Conservation (phyloP, 2,329 filamentous ascomycete species). For the Raffaelea albimanens region DNA sequence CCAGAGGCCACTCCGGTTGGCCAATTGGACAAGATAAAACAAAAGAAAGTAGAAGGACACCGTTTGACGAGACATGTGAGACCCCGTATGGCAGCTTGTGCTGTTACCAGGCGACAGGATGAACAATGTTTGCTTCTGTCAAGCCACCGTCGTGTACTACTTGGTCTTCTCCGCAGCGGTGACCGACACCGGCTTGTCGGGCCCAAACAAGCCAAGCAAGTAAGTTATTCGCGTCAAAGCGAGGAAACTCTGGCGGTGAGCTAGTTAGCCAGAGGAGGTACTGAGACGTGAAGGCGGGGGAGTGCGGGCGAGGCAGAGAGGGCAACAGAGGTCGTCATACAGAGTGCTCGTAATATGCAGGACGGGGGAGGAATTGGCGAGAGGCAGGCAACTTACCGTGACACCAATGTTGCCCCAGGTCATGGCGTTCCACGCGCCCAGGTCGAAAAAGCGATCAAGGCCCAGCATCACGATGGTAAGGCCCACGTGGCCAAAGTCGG, state of each 20-base stretch:
- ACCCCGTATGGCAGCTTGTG: too few relatives aligned
- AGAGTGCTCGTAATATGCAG: background rate
- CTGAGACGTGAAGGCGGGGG: background rate
- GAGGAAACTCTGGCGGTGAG: slow-evolving; percentile 35
- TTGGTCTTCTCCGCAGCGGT: slow-evolving; percentile 12
- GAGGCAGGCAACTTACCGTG: slow-evolving; percentile 36
- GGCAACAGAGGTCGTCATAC: background rate
- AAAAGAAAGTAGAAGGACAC: too few relatives aligned
- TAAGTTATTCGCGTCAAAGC: slow-evolving; percentile 48
- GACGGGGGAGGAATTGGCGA: background rate
- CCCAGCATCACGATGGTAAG: slow-evolving; percentile 52
- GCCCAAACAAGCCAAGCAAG: slow-evolving; percentile 50
- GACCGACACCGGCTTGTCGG: slow-evolving; percentile 21
- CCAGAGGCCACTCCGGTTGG: too few relatives aligned
- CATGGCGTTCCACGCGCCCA: slow-evolving; percentile 56
- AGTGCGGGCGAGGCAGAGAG: background rate
- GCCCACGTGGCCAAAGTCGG: slow-evolving; percentile 59
- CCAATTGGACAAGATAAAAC: too few relatives aligned
- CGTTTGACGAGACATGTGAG: too few relatives aligned
- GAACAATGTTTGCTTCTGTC: too few relatives aligned
- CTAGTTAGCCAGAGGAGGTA: background rate
- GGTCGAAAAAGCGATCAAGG: slow-evolving; percentile 38
- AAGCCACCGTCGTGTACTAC: slow-evolving; percentile 2
- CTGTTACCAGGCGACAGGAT: too few relatives aligned
- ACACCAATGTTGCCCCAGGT: slow-evolving; percentile 65